A percentile compares a stretch with the other conserved stretches of the same genome.
These are phyloP conservation scores for Magnolia kwangsiensis DNA, from an alignment of 164 flowering plant genomes.

Conservation along the genomic window DNA sequence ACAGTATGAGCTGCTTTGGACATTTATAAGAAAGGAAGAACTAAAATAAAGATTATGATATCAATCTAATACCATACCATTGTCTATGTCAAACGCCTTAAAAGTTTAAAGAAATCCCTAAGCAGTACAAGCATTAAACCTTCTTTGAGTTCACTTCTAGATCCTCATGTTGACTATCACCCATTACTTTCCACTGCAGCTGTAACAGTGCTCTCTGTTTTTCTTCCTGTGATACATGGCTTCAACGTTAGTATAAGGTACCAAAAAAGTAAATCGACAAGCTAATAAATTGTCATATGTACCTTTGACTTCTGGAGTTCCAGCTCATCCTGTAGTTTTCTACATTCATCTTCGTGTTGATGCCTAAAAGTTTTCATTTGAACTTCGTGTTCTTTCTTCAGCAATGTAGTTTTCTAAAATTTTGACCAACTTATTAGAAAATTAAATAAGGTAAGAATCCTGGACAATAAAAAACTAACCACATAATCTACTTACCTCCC, in stretches of 20 bases:
- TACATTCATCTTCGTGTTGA: conserved; percentile 76
- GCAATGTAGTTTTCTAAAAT: conserved; percentile 41
- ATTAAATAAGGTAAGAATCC: not conserved
- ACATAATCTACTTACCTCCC: conserved; percentile 48
- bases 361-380: conserved; percentile 55
- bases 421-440: not conserved
- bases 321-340: conserved; percentile 70
- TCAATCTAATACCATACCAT: not conserved
- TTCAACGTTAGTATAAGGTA: conserved; percentile 7
- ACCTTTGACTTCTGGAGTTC: conserved; percentile 76
- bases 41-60: not conserved
- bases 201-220: conserved; percentile 81
- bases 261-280: not conserved
- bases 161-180: conserved; percentile 67
- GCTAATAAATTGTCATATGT: conserved; percentile 4
- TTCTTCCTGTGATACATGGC: conserved; percentile 59
- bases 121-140: conserved; percentile 32
- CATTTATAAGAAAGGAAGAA: not conserved
- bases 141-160: conserved; percentile 79
- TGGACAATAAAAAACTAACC: not conserved
- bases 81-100: not conserved
- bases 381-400: conserved; percentile 72
- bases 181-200: conserved; percentile 91
- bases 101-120: not conserved
- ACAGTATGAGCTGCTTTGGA: not conserved